Percentiles rank a stretch among this genome's conserved stretches.
These are phyloP conservation scores for Butyriboletus appendiculatus DNA, from an alignment of 1,284 basidiomycete species.

Conservation along the genomic window DNA sequence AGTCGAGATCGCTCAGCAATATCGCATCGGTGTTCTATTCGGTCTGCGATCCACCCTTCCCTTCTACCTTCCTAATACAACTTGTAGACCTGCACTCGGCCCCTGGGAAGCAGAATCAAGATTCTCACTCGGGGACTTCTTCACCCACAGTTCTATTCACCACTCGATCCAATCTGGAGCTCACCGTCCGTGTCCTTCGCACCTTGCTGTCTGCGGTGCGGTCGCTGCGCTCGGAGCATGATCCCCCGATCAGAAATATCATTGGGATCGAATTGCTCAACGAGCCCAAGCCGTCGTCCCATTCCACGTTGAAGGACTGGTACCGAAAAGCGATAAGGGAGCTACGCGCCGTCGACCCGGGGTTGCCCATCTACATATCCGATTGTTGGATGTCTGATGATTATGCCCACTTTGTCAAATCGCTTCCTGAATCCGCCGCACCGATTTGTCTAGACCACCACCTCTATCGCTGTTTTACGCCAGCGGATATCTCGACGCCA, in stretches of 20 bases:
- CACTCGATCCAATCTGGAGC: constrained; percentile 50
- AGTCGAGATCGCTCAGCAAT: constrained; percentile 59
- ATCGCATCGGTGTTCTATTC: constrained; percentile 80
- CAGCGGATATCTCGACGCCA: constrained; percentile 55
- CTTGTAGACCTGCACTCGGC: constrained; percentile 68
- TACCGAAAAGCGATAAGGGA: constrained; percentile 62
- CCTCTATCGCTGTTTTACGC: constrained; percentile 83
- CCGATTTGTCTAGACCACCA: constrained; percentile 81
- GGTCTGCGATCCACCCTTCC: constrained; percentile 42
- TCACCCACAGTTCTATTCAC: constrained; percentile 51
- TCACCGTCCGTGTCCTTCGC: constrained; percentile 53
- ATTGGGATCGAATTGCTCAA: constrained; percentile 86
- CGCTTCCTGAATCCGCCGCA: constrained; percentile 35
- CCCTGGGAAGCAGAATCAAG: constrained; percentile 75
- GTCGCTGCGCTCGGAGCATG: constrained; percentile 32
- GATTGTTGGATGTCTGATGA: constrained; percentile 79
- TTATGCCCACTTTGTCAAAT: constrained; percentile 60
- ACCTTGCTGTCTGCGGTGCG: constrained; percentile 49
- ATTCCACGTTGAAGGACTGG: constrained; percentile 59
- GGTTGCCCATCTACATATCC: constrained; percentile 70
- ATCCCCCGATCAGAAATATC: constrained; percentile 55
- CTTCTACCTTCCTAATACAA: constrained; percentile 5
- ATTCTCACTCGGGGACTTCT: constrained; percentile 66
- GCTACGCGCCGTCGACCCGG: constrained; percentile 54
- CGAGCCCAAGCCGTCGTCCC: constrained; percentile 65